These are phyloP conservation scores for Eucalyptus sp. DNA, from an alignment of 345 rosid genomes.

Conservation along the genomic window DNA sequence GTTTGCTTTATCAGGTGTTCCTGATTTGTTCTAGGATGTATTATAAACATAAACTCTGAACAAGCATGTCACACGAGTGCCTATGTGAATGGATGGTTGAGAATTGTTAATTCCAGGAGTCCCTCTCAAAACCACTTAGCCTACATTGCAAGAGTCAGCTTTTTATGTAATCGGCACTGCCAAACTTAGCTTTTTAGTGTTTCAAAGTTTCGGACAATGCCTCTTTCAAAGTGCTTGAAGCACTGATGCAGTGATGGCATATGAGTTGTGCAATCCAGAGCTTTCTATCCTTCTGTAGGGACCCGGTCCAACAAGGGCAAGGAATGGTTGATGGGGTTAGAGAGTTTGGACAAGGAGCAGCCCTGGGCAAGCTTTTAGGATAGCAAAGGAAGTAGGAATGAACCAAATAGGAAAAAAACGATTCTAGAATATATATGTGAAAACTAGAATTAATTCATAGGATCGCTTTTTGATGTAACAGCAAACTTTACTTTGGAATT, in stretches of 20 bases:
- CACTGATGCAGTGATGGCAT: not conserved
- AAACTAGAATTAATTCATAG: no score
- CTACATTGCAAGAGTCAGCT: not conserved
- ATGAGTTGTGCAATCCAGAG: not conserved
- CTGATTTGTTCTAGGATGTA: not conserved
- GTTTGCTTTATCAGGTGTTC: not conserved
- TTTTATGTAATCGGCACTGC: not conserved
- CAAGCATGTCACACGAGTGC: not conserved
- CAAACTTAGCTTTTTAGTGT: not conserved
- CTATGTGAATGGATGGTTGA: not conserved
- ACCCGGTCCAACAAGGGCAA: no score
- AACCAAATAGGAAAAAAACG: rapidly evolving
- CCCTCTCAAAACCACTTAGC: not conserved
- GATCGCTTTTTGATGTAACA: no score
- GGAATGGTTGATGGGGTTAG: no score
- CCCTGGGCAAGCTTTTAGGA: no score
- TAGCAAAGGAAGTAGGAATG: no score
- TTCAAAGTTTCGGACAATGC: not conserved
- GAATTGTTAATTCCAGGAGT: not conserved
- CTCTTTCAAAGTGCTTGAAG: not conserved
- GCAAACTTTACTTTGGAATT: no score
- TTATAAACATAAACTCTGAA: not conserved
- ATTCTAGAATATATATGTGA: no score
- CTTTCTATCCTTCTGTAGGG: not conserved
- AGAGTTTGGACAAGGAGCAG: no score